Evolutionary conservation across 116 monocot species (phyloP).

Genomic region (Papilionanthe hybrid): DNA sequence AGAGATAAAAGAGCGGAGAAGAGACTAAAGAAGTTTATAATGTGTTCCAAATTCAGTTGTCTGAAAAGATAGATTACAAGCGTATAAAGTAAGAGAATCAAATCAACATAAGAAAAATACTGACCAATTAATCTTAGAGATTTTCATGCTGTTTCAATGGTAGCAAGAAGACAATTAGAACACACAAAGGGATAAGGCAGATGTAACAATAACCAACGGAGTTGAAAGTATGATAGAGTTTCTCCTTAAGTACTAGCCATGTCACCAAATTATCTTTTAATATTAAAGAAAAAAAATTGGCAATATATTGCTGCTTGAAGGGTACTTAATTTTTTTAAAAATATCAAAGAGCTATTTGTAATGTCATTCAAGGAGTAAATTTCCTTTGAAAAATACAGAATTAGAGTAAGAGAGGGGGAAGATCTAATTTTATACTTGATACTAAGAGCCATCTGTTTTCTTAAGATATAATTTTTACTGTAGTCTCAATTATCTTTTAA

Average conservation of each 20-base stretch:
- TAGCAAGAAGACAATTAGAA: neutral
- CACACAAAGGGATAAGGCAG: neutral
- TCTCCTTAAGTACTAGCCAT: neutral
- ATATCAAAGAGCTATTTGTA: neutral
- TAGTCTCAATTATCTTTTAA: neutral
- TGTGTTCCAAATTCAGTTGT: too few species aligned
- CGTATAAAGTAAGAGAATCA: too few species aligned
- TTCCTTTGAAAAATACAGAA: neutral
- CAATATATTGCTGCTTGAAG: neutral
- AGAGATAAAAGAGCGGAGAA: too few species aligned
- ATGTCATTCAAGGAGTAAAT: neutral
- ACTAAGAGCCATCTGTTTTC: neutral
- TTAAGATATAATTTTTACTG: neutral
- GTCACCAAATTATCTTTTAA: neutral
- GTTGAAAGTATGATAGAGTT: neutral
- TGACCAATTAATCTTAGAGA: neutral
- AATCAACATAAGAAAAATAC: neutral
- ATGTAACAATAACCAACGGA: neutral
- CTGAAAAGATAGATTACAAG: too few species aligned
- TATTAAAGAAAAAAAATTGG: neutral
- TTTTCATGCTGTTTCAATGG: neutral
- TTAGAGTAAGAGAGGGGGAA: neutral
- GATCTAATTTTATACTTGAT: neutral
- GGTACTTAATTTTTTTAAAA: neutral
- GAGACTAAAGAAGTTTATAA: too few species aligned